Evolutionary conservation across 768 basidiomycete species (phyloP), one percentile per base, ranked within the genome.

Genomic region (Rhodotorula taiwanensis): DNA sequence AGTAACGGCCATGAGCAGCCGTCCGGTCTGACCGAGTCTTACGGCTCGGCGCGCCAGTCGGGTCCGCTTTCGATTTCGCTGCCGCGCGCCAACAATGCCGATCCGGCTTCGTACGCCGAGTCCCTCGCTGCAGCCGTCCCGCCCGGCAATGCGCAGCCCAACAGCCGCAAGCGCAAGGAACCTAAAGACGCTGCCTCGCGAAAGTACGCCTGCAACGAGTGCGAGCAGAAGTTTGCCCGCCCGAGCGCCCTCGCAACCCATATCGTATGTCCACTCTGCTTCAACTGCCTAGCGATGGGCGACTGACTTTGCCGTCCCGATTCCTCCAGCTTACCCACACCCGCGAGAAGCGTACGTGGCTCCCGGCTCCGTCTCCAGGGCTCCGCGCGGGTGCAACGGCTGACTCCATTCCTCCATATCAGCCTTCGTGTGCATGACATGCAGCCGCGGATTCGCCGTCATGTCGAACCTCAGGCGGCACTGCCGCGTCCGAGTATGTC

Each of bases 381-480:
- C 33, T 5, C 16, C 28, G 16, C 16, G 13, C 39, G 1, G n/a
- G n/a, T n/a, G n/a, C n/a, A n/a, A n/a, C n/a, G 1, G 20, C 47
- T 49, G n/a, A 25, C 39, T 25, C 23, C 30, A n/a, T 21, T 11
- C 13, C 15, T 49, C 33, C 10, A 15, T 7, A 13, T 14, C 52
- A 60, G 59, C 59, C 10, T 60, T 60, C 34, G 30, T 48, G 10
- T 60, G 59, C 36, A 10, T 9, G 34, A 53, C 43, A 9, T 60
- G 59, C 45, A 20, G 39, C 10, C 51, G 59, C 1, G 51, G 52
- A 0, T 60, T 60, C 13, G 59, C 59, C 15, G 59, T 60, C n/a
- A 60, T 60, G 59, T 53, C 52, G 33, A 60, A 60, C n/a, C 30
- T 60, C 10, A 31, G 59, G 9, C 42, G 59, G 3, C 59, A 60